Evolutionary conservation across 2,329 filamentous ascomycete genomes (phyloP).

Genomic region (Diatrype stigma): DNA sequence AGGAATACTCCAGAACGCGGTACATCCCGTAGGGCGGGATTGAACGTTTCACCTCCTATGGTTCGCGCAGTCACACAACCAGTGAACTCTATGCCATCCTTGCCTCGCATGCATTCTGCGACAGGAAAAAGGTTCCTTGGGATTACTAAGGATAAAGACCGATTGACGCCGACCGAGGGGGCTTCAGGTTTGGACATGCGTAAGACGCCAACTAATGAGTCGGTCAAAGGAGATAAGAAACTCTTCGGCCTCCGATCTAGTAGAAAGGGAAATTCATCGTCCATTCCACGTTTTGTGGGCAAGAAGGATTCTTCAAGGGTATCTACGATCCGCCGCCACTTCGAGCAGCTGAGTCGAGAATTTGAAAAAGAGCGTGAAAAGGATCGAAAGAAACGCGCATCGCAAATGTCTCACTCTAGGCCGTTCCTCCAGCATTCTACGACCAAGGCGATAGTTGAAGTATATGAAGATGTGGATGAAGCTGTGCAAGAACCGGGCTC

Average conservation of each 20-base stretch:
- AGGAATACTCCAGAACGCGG: constrained; percentile 30
- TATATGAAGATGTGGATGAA: constrained; percentile 90
- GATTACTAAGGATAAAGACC: constrained; percentile 26
- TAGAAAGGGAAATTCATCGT: constrained; percentile 62
- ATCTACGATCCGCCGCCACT: constrained; percentile 88
- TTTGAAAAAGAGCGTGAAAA: constrained; percentile 92
- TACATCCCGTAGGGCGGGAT: constrained; percentile 41
- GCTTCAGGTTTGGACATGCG: constrained; percentile 27
- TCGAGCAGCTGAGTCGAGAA: constrained; percentile 92
- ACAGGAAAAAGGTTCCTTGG: constrained; percentile 36
- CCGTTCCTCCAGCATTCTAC: constrained; percentile 81
- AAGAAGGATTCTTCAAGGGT: constrained; percentile 74
- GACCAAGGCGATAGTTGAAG: constrained; percentile 93
- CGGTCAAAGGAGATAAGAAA: constrained; percentile 64
- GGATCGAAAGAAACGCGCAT: constrained; percentile 76
- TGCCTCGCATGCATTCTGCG: constrained; percentile 43
- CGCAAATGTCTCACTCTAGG: constrained; percentile 69
- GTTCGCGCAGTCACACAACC: constrained; percentile 52
- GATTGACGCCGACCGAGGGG: constrained; percentile 14
- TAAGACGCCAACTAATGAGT: constrained; percentile 33
- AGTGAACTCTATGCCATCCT: constrained; percentile 29
- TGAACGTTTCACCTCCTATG: constrained; percentile 48
- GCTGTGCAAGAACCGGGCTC: constrained; percentile 78
- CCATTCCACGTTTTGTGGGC: constrained; percentile 83
- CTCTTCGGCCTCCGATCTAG: constrained; percentile 59